These are phyloP conservation scores for Chenopodium formosanum DNA, from an alignment of 148 eudicot genomes.

Conservation along the genomic window DNA sequence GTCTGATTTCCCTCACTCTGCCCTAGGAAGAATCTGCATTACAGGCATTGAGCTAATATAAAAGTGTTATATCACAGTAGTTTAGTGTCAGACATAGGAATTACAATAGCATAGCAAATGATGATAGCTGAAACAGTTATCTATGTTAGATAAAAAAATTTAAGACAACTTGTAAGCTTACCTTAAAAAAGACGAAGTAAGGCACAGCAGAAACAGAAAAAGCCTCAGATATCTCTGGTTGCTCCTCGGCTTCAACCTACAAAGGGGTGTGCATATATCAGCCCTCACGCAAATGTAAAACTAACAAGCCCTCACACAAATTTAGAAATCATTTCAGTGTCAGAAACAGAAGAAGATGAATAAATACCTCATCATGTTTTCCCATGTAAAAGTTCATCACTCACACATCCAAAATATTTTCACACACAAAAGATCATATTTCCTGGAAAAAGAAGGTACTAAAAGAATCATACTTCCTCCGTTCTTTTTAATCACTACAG, in stretches of 20 bases:
- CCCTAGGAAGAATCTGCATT: not conserved
- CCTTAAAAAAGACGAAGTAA: constrained; percentile 88
- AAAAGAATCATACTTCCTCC: not conserved
- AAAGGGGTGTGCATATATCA: not conserved
- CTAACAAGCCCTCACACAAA: not conserved
- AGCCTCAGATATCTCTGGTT: constrained; percentile 91
- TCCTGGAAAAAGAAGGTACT: not conserved
- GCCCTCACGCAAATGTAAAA: not conserved
- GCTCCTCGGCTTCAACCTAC: constrained; percentile 99
- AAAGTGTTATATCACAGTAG: not conserved
- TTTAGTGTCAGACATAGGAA: not conserved
- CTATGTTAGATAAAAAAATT: not conserved
- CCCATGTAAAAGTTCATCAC: not conserved
- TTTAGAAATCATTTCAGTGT: not conserved
- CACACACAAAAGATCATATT: not conserved
- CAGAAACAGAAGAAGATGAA: not conserved
- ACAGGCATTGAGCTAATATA: not conserved
- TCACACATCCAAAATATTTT: not conserved
- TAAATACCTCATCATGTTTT: not conserved
- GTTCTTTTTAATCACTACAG: too few relatives aligned
- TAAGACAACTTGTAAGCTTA: constrained; percentile 20
- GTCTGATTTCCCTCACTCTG: not conserved
- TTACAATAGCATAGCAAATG: not conserved
- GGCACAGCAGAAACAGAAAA: constrained; percentile 93
- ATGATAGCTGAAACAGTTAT: not conserved